Conservation (phyloP, 2,329 filamentous ascomycete species). For the Pseudogymnoascus sp. region DNA sequence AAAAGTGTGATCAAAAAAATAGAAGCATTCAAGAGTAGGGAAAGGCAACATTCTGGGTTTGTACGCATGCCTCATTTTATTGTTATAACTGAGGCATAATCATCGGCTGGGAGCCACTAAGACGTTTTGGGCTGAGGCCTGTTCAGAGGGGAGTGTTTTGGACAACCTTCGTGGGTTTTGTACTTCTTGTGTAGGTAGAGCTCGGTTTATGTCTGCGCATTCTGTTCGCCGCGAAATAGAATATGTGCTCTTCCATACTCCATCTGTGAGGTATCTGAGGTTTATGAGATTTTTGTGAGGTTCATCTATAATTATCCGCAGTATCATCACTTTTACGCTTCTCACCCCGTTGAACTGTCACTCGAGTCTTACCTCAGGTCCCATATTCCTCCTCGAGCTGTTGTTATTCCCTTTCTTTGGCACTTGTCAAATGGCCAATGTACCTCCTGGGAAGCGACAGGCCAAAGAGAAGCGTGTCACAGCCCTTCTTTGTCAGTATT, state of each 20-base stretch:
- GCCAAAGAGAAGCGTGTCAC: conserved; percentile 29
- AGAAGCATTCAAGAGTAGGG: neutral
- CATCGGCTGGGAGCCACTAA: conserved; percentile 15
- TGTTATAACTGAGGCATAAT: conserved; percentile 13
- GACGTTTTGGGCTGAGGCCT: conserved; percentile 16
- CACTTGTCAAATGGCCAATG: neutral
- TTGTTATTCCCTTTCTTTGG: neutral
- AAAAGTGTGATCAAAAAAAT: neutral
- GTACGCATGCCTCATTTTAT: neutral
- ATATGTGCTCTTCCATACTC: conserved; percentile 10
- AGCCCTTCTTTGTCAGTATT: conserved; percentile 27
- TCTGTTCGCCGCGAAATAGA: conserved; percentile 19
- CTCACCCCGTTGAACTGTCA: neutral
- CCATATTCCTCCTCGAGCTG: neutral
- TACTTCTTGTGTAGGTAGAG: conserved; percentile 16
- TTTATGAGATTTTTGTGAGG: conserved; percentile 10
- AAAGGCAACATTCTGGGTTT: neutral
- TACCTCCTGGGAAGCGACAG: conserved; percentile 12
- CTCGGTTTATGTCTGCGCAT: conserved; percentile 17
- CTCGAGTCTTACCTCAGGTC: neutral
- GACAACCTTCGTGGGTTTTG: conserved; percentile 13
- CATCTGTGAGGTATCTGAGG: conserved; percentile 13
- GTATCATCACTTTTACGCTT: neutral
- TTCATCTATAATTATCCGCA: neutral
- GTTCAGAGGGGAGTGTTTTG: conserved; percentile 13